A percentile compares a stretch with the other conserved stretches of the same genome.
Evolutionary conservation across 345 rosid genomes (phyloP).

Genomic region (Brassica incana): DNA sequence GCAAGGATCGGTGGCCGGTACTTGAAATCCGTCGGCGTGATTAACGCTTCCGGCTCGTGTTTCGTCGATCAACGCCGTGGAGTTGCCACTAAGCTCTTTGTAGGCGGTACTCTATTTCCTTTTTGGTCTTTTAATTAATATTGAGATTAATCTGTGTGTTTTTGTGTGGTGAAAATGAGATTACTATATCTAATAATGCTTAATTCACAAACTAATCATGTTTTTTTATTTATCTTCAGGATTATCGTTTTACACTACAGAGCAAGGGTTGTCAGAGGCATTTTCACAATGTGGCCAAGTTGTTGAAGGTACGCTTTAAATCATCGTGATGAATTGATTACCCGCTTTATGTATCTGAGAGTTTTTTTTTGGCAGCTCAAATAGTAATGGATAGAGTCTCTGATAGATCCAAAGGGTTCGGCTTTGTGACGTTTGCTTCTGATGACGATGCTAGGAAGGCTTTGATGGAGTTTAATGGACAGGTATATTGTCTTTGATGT

Average conservation of each 20-base stretch:
- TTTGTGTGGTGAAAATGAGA: not conserved
- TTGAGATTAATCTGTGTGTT: too few species aligned
- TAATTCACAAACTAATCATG: not conserved
- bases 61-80: conserved; percentile 51
- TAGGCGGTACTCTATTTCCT: conserved; percentile 54
- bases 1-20: conserved; percentile 44
- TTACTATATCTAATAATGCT: not conserved
- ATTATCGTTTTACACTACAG: conserved; percentile 65
- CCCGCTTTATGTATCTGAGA: not conserved
- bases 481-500: conserved; percentile 43
- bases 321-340: not conserved
- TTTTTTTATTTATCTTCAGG: conserved; percentile 27
- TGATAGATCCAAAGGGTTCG: conserved; percentile 76
- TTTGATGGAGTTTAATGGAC: conserved; percentile 60
- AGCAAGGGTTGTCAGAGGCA: conserved; percentile 63
- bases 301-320: conserved; percentile 59
- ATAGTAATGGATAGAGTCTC: conserved; percentile 63
- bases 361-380: conserved; percentile 47
- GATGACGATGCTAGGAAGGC: conserved; percentile 72
- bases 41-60: conserved; percentile 23
- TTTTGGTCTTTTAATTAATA: not conserved
- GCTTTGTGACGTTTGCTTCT: conserved; percentile 85
- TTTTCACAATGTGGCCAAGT: conserved; percentile 87
- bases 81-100: conserved; percentile 73
- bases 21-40: conserved; percentile 16